Conservation (phyloP, 2,329 filamentous ascomycete genomes). For the Ophiostoma montium region DNA sequence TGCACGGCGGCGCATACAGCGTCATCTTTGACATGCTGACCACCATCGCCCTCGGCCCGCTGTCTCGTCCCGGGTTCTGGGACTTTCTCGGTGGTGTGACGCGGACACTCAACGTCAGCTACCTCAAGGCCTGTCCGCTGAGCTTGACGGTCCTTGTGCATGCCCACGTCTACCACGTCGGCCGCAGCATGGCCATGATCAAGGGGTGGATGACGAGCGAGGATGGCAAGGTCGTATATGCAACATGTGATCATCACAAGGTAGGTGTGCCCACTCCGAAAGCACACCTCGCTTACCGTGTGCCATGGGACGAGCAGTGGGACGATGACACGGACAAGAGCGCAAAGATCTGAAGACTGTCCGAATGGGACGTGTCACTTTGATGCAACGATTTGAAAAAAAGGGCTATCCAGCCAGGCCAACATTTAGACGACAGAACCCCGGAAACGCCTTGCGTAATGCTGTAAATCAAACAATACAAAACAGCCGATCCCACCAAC, state of each 20-base stretch:
- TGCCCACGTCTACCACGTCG: conserved; percentile 29
- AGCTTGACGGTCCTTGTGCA: conserved; percentile 27
- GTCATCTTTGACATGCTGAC: conserved; percentile 42
- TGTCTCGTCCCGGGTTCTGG: conserved; percentile 34
- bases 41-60: conserved; percentile 32
- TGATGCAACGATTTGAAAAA: too few relatives aligned
- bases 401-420: too few relatives aligned
- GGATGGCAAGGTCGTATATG: conserved; percentile 32
- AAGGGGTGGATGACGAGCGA: conserved; percentile 32
- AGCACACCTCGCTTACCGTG: conserved; percentile 23
- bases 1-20: conserved; percentile 40
- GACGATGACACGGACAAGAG: conserved; percentile 11
- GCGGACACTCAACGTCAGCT: conserved; percentile 34
- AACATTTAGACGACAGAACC: too few relatives aligned
- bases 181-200: conserved; percentile 37
- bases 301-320: conserved; percentile 31
- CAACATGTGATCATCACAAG: conserved; percentile 38
- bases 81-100: conserved; percentile 35
- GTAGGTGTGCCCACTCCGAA: conserved; percentile 27
- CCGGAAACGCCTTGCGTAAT: too few relatives aligned
- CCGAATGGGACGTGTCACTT: too few relatives aligned
- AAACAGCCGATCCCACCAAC: too few relatives aligned
- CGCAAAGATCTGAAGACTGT: neutral
- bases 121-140: conserved; percentile 31
- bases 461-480: too few relatives aligned